These are phyloP conservation scores for Thelonectria discophora DNA, from an alignment of 2,329 filamentous ascomycete genomes.

Conservation along the genomic window DNA sequence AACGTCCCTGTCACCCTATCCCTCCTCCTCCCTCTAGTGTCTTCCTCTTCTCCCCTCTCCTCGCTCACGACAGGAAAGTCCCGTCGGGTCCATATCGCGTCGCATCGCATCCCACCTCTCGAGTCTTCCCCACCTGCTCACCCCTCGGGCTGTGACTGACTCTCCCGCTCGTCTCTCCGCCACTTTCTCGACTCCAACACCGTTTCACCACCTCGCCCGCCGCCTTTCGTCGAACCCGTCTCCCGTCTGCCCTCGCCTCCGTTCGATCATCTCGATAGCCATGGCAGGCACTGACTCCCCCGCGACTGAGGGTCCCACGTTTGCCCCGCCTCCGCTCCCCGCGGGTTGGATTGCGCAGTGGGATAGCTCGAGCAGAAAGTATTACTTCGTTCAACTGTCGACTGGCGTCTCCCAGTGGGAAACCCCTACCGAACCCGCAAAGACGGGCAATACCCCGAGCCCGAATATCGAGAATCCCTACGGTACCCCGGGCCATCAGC, in stretches of 20 bases:
- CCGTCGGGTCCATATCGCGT: conserved; percentile 15
- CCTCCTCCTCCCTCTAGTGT: conserved; percentile 13
- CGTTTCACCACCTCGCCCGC: not conserved
- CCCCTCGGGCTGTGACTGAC: not conserved
- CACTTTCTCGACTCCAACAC: conserved; percentile 7
- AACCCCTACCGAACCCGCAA: conserved; percentile 71
- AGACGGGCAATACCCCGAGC: conserved; percentile 67
- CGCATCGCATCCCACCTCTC: conserved; percentile 19
- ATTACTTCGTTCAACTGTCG: conserved; percentile 77
- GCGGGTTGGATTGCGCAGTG: conserved; percentile 76
- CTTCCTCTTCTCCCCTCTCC: conserved; percentile 4
- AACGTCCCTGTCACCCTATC: conserved; percentile 28
- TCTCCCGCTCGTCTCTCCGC: conserved; percentile 1
- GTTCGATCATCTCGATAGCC: conserved; percentile 31
- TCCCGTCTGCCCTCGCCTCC: conserved; percentile 25
- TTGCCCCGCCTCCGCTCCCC: conserved; percentile 67
- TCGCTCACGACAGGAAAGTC: conserved; percentile 18
- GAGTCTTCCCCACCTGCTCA: conserved; percentile 15
- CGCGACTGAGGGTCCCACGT: conserved; percentile 66
- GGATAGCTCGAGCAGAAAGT: conserved; percentile 71
- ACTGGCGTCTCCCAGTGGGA: conserved; percentile 80
- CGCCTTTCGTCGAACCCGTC: conserved; percentile 11
- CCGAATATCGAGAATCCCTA: conserved; percentile 69
- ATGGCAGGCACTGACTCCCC: conserved; percentile 69
- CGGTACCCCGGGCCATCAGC: conserved; percentile 59